A percentile compares a stretch with the other conserved stretches of the same genome.
Conservation (phyloP, 768 basidiomycete genomes). For the Omphalotus guepiniiformis region DNA sequence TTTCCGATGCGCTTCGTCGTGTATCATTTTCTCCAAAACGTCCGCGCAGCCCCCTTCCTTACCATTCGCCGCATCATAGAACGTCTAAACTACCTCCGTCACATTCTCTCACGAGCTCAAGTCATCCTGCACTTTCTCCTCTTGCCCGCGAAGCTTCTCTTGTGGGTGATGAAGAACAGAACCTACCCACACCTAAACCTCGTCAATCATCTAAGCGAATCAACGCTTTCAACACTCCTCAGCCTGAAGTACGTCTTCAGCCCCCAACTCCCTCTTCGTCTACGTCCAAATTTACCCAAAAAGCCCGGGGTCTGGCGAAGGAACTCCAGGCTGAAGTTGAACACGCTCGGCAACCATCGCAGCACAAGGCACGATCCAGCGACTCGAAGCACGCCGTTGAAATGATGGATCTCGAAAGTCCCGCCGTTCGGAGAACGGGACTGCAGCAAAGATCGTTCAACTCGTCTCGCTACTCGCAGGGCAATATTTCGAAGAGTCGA, state of each 20-base stretch:
- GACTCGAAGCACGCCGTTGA: background rate
- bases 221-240: constrained; percentile 24
- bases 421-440: background rate
- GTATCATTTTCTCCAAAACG: constrained; percentile 75
- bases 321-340: constrained; percentile 44
- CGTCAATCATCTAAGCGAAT: constrained; percentile 21
- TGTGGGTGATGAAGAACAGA: constrained; percentile 10
- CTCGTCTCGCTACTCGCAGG: background rate
- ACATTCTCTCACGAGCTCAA: constrained; percentile 4
- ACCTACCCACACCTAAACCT: constrained; percentile 18
- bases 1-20: constrained; percentile 67
- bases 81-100: background rate
- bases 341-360: background rate
- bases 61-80: constrained; percentile 18
- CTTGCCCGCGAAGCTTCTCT: constrained; percentile 6
- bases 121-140: constrained; percentile 8
- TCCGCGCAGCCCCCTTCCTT: constrained; percentile 46
- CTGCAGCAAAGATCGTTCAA: constrained; percentile 1
- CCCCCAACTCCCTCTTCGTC: constrained; percentile 58
- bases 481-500: constrained; percentile 29
- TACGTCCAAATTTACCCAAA: constrained; percentile 55
- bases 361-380: background rate
- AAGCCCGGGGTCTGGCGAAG: constrained; percentile 50
- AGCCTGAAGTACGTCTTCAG: constrained; percentile 50
- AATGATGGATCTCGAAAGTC: background rate